phyloP scores from a whole-genome alignment of 176 grass and related monocot species.

The Lolium perenne region DNA sequence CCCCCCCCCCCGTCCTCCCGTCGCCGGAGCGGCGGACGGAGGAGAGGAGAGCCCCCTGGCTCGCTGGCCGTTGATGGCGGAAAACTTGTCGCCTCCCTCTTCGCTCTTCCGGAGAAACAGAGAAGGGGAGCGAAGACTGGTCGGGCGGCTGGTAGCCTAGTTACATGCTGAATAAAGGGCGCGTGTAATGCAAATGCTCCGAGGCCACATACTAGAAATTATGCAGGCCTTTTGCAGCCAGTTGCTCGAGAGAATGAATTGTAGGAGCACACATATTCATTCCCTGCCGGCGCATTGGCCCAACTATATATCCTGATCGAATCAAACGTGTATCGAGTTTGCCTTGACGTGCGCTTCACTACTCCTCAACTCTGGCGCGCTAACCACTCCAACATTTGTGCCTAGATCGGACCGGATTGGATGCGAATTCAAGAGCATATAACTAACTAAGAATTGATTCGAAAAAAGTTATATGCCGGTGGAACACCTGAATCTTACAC shows the following conservation, averaged over 20 bases:
- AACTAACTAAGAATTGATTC: conserved; percentile 23
- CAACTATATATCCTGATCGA: conserved; percentile 20
- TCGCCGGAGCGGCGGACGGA: no score
- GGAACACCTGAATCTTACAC: conserved; percentile 22
- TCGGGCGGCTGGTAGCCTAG: no score
- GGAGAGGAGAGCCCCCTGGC: no score
- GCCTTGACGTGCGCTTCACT: background rate
- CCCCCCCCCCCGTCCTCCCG: no score
- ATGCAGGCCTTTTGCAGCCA: background rate
- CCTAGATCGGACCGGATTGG: background rate
- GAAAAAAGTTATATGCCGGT: background rate
- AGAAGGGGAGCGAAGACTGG: no score
- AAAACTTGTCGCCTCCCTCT: no score
- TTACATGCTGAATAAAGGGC: background rate
- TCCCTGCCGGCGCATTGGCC: background rate
- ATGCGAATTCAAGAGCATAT: conserved; percentile 21
- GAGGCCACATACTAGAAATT: background rate
- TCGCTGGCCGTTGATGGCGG: no score
- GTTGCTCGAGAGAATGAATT: conserved; percentile 20
- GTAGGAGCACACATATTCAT: conserved; percentile 1
- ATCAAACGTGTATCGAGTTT: conserved; percentile 37
- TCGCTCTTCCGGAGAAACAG: no score
- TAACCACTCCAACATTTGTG: background rate
- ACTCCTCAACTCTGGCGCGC: background rate
- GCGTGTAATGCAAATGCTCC: background rate